Percentiles rank a stretch among this genome's conserved stretches.
phyloP scores from a whole-genome alignment of 148 eudicot genomes.

The Camellia sinensis region DNA sequence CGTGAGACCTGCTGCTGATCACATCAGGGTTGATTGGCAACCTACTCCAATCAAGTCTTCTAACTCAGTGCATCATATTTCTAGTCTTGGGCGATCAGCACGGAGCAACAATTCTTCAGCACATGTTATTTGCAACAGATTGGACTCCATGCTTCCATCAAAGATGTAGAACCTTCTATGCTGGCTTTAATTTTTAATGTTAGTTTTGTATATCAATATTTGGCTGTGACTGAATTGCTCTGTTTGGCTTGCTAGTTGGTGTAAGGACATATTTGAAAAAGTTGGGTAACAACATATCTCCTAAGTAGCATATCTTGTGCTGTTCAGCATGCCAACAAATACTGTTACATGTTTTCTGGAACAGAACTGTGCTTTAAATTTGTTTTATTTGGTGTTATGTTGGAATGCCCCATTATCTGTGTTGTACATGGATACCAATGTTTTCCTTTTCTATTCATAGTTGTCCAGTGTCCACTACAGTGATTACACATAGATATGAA shows the following conservation, averaged over 20 bases:
- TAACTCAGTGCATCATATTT: not conserved
- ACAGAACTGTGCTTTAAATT: not conserved
- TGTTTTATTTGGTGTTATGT: not conserved
- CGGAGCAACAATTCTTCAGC: not conserved
- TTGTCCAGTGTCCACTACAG: too few species aligned
- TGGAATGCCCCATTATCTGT: not conserved
- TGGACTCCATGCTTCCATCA: not conserved
- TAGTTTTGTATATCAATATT: not conserved
- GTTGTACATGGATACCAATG: too few species aligned
- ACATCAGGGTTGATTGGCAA: not conserved
- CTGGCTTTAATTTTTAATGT: not conserved
- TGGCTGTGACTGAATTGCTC: not conserved
- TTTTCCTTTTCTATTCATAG: too few species aligned
- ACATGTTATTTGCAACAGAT: not conserved
- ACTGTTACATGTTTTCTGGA: not conserved
- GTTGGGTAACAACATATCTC: not conserved
- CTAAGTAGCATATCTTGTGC: not conserved
- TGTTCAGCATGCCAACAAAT: not conserved
- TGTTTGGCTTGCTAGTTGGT: not conserved
- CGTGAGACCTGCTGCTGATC: not conserved
- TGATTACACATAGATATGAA: too few species aligned
- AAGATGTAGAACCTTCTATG: not conserved
- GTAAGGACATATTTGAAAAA: not conserved
- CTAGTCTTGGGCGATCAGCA: not conserved
- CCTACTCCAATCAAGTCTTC: not conserved